A percentile compares a stretch with the other conserved stretches of the same genome.
phyloP scores from a whole-genome alignment of 1,139 yeast genomes.

The Sporopachydermia cereana region DNA sequence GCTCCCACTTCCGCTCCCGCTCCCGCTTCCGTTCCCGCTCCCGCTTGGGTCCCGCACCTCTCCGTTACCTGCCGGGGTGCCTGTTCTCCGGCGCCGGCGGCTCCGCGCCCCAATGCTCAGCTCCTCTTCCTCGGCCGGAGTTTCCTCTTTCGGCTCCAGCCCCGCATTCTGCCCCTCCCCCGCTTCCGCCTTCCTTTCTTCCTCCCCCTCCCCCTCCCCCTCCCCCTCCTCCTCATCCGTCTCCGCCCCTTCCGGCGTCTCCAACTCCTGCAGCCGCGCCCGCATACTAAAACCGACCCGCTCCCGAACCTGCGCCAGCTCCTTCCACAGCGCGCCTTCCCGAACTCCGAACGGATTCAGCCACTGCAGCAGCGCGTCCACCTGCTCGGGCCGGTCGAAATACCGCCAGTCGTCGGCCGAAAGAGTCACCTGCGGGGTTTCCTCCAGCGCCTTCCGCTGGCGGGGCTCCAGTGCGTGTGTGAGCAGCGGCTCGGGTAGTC shows the following conservation, averaged over 20 bases:
- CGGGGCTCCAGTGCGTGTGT: conserved; percentile 27
- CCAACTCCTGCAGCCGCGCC: conserved; percentile 37
- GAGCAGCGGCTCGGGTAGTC: conserved; percentile 15
- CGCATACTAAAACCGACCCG: conserved; percentile 45
- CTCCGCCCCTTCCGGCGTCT: conserved; percentile 26
- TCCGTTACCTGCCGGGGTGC: neutral
- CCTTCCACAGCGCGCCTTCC: conserved; percentile 58
- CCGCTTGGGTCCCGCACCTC: neutral
- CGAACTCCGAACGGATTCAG: conserved; percentile 67
- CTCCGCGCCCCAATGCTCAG: neutral
- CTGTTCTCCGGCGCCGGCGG: neutral
- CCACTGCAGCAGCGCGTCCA: conserved; percentile 51
- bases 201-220: conserved; percentile 19
- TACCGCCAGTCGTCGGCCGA: conserved; percentile 54
- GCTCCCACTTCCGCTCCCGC: neutral
- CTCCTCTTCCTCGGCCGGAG: conserved; percentile 14
- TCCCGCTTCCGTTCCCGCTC: neutral
- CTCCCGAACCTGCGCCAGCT: conserved; percentile 41
- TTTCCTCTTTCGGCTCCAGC: conserved; percentile 14
- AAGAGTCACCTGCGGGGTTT: conserved; percentile 42
- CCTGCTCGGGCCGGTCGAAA: conserved; percentile 50
- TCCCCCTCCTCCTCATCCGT: conserved; percentile 22
- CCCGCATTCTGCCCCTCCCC: conserved; percentile 17
- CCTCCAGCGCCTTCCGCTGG: conserved; percentile 62
- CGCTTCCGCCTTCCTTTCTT: conserved; percentile 18